phyloP scores from a whole-genome alignment of 345 rosid species.

The Firmiana major region DNA sequence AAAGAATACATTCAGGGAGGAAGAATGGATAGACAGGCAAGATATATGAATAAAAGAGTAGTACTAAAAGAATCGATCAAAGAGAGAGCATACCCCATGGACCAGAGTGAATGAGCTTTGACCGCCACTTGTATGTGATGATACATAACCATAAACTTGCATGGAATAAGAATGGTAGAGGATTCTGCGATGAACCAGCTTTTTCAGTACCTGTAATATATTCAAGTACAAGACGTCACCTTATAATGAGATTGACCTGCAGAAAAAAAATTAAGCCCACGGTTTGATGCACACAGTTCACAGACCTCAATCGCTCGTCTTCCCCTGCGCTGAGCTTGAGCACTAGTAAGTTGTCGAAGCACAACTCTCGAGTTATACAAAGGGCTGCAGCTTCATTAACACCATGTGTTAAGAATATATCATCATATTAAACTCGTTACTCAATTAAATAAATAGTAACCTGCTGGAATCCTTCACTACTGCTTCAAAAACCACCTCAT shows the following conservation, averaged over 20 bases:
- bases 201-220: constrained; percentile 68
- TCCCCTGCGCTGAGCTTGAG: constrained; percentile 84
- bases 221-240: constrained; percentile 10
- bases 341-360: constrained; percentile 62
- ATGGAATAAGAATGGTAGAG: constrained; percentile 91
- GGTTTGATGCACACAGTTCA: not conserved
- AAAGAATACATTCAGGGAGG: not conserved
- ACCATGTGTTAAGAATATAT: constrained; percentile 23
- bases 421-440: not conserved
- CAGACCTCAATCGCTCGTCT: constrained; percentile 85
- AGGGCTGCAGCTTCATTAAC: constrained; percentile 56
- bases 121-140: constrained; percentile 38
- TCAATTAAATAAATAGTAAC: constrained; percentile 31
- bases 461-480: constrained; percentile 61
- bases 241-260: not conserved
- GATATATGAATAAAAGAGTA: not conserved
- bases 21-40: not conserved
- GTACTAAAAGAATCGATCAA: constrained; percentile 2
- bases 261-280: not conserved
- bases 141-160: constrained; percentile 84
- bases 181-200: constrained; percentile 68
- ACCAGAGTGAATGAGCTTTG: constrained; percentile 62
- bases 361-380: constrained; percentile 77
- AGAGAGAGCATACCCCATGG: constrained; percentile 58
- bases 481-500: constrained; percentile 87